Evolutionary conservation across 108 stramenopile species (phyloP), one percentile per base, ranked within the genome.

Genomic region (Pseudonitzschia multiseries): DNA sequence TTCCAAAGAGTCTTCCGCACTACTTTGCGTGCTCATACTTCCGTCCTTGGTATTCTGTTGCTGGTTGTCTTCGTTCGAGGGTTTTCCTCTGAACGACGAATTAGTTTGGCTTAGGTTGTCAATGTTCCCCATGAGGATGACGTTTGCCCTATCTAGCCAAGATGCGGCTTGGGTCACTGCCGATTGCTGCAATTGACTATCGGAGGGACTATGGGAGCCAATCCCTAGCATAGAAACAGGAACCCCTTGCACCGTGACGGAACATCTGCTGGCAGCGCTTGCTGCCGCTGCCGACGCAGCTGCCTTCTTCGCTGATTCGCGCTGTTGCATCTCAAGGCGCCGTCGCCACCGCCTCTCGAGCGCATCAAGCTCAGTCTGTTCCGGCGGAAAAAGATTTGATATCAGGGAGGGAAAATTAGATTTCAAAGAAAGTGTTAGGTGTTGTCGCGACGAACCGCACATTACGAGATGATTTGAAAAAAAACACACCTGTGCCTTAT

Each of bases 321-420:
- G 77, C 69, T 90, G 84, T 66, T 94, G 93, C 63, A 89, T 74
- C 68, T 90, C 89, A 29, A 95, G 71, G 31, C 89, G 82, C 20
- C 79, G 43, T 51, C 85, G 79, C 94, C 94, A 95, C 46, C 87
- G 69, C 64, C 74, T 68, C 71, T 93, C 87, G 56, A 95, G 72
- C 15, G 64, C 71, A 33, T 83, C 83, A 41, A 95, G 81, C 56
- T 87, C 90, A 57, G 83, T 74, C 94, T 94, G 40, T 59, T 26
- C 48, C 21, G 69, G 41, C 27, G 32, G 75, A 60, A 28, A 56
- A 24, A 48, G 56, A 63, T 48, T 18, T 48, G 15, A 69, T 61
- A 8, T 67, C 51, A 65, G 8, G 40, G 54, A 48, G 69, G 22
- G 29, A 31, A 21, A 32, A 59, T 18, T 4, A 51, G 9, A 76